Base-by-base conservation (phyloP, 2,329 filamentous ascomycete species). In the Colletotrichum sublineola region DNA sequence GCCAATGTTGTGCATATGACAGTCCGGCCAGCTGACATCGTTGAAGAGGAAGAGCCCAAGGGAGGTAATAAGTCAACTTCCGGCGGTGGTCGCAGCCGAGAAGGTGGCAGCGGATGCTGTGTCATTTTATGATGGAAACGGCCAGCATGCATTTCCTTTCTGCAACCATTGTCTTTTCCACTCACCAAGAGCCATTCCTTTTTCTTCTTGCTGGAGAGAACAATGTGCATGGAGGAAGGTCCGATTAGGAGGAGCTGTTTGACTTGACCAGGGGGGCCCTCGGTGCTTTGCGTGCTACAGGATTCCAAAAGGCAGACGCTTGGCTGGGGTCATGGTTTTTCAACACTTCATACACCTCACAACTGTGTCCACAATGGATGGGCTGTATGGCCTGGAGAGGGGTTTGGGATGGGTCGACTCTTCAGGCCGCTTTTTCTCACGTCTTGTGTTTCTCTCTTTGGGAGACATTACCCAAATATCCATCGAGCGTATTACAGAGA, bases 1-100 rank as follows among this genome's bases (percentile, higher is more conserved):
- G 90, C 93, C 9, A 97, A 97, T 76, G 93, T 97, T 38, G 91
- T 97, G n/a, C 95, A 97, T 82, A 97, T 97, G 94, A 96, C 93
- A 7, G 91, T 97, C 77, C 93, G 94, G 77, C 95, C 95, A 3
- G 92, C 95, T 79, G 94, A 97, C 79, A 88, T 96, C 73, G 92
- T 97, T 75, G 94, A 96, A 78, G 90, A 92, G 75, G 91, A 93
- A 77, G 92, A 94, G 76, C 91, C 92, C 68, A 92, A 92, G 79
- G 88, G 89, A 44, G 87, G 88, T 71, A 93, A 92, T 80, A 85
- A 83, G 77, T 73, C 74, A 80, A 78, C 74, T 78, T 82, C 83
- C 52, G 80, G 83, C 24, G 80, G 83, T n/a, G 80, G 83, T 11
- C 79, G 82, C 50, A 80, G 78, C 71, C 80, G 83, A 33, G 81